Evolutionary conservation across 2,329 filamentous ascomycete species (phyloP).

Genomic region (Calonectria hongkongensis): DNA sequence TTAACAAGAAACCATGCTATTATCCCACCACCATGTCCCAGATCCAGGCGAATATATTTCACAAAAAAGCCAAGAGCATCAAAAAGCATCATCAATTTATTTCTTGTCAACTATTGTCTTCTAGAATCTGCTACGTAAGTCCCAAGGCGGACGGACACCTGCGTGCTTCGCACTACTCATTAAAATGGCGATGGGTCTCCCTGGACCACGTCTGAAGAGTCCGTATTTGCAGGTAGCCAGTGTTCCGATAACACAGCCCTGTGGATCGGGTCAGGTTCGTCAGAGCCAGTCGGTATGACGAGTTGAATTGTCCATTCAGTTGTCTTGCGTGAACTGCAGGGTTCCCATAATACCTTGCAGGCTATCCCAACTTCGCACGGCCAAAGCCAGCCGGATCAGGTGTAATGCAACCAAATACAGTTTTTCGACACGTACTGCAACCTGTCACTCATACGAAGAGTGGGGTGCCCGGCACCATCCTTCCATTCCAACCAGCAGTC

Average conservation of each 20-base stretch:
- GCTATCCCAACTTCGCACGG: conserved; percentile 37
- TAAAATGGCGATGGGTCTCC: not conserved
- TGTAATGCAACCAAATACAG: not conserved
- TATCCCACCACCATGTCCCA: conserved; percentile 41
- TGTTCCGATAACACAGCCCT: conserved; percentile 42
- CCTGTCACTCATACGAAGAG: not conserved
- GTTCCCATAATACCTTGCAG: not conserved
- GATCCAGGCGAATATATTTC: conserved; percentile 16
- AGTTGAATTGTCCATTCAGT: conserved; percentile 15
- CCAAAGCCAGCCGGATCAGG: conserved; percentile 16
- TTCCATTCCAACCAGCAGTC: not conserved
- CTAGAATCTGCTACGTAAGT: conserved; percentile 9
- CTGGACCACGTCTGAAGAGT: conserved; percentile 21
- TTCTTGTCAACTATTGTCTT: conserved; percentile 10
- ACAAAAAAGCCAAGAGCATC: conserved; percentile 29
- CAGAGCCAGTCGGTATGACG: conserved; percentile 28
- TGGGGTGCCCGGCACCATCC: not conserved
- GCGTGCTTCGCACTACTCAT: not conserved
- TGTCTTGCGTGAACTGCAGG: not conserved
- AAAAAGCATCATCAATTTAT: conserved; percentile 8
- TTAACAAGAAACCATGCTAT: conserved; percentile 40
- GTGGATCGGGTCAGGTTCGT: conserved; percentile 34
- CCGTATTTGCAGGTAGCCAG: conserved; percentile 38
- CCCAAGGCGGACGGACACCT: not conserved
- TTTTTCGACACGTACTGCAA: conserved; percentile 15